phyloP scores from a whole-genome alignment of 352 stramenopile species.

The Globisporangium orthogonon region DNA sequence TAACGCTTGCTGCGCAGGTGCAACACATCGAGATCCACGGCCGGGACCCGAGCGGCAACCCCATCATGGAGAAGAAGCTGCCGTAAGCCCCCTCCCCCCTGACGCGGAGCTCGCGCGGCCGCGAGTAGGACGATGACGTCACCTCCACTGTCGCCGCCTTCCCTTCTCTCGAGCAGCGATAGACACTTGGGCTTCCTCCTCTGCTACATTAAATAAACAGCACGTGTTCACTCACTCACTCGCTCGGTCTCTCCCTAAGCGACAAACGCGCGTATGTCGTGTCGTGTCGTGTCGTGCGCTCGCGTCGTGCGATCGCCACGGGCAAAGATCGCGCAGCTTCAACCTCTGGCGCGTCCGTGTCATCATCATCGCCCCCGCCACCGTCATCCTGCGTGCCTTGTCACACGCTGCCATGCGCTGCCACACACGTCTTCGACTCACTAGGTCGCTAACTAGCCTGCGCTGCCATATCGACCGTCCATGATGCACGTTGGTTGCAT shows the following conservation, averaged over 20 bases:
- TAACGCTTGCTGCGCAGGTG: slow-evolving; percentile 24
- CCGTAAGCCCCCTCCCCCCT: slow-evolving; percentile 28
- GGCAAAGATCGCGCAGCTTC: slow-evolving; percentile 5
- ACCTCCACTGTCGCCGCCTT: not conserved
- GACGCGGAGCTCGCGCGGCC: not conserved
- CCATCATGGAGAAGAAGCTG: slow-evolving; percentile 83
- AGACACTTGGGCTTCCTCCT: not conserved
- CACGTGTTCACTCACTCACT: not conserved
- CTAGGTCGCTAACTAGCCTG: too few species aligned
- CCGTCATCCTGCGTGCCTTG: not conserved
- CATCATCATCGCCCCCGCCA: not conserved
- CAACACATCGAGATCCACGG: slow-evolving; percentile 88
- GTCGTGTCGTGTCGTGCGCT: not conserved
- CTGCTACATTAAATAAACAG: not conserved
- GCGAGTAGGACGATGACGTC: not conserved
- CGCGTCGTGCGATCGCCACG: not conserved
- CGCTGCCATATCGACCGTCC: too few species aligned
- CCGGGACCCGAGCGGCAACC: slow-evolving; percentile 50
- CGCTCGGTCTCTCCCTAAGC: not conserved
- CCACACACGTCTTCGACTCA: too few species aligned
- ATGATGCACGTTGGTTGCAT: too few species aligned
- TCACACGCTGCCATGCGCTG: too few species aligned
- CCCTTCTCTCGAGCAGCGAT: not conserved
- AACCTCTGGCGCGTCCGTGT: not conserved
- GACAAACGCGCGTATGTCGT: not conserved